Base-by-base conservation (phyloP, 2,329 filamentous ascomycete genomes). In the Claviceps quebecensis region DNA sequence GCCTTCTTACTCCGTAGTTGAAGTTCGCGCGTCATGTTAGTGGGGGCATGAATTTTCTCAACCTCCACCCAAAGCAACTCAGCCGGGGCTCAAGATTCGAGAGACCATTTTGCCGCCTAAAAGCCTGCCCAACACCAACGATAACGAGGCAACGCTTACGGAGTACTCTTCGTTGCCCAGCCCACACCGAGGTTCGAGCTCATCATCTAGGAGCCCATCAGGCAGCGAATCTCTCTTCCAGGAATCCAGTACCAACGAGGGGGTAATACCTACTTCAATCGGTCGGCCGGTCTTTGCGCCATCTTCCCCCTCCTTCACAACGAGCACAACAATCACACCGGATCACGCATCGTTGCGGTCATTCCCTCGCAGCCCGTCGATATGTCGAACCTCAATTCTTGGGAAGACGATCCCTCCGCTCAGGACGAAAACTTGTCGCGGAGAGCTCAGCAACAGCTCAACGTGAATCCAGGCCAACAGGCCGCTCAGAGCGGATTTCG, bases 311-410 rank as follows among this genome's bases (percentile, higher is more conserved):
- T 19, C 38, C 22, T 39, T 9, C 22, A 46, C 36, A 14, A 44
- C 22, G 45, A 22, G 11, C 22, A 45, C 29, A 34, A 34, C 29
- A 34, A 34, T 9, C 29, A 34, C 29, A 34, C 19, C 14, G 11
- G 4, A 14, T 26, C 16, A 13, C 13, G 5, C 19, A 23, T 23
- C 19, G 4, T 17, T 4, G 11, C n/a, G 7, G 3, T 44, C 8
- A 8, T 37, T 29, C 9, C 13, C 38, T 36, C 23, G 52, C 49
- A 47, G 47, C 38, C 29, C 34, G 14, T n/a, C 41, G 57, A 53
- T 63, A 95, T 95, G 89, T 85, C 90, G 61, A 83, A 90, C 68
- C 86, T 88, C 63, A 89, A 95, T 69, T 95, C 89, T 56, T 97
- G 93, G 87, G 90, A 97, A 72, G 88, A 95, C 63, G 87, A 90